phyloP scores from a whole-genome alignment of 2,329 filamentous ascomycete genomes.

The Neonectria sp. region DNA sequence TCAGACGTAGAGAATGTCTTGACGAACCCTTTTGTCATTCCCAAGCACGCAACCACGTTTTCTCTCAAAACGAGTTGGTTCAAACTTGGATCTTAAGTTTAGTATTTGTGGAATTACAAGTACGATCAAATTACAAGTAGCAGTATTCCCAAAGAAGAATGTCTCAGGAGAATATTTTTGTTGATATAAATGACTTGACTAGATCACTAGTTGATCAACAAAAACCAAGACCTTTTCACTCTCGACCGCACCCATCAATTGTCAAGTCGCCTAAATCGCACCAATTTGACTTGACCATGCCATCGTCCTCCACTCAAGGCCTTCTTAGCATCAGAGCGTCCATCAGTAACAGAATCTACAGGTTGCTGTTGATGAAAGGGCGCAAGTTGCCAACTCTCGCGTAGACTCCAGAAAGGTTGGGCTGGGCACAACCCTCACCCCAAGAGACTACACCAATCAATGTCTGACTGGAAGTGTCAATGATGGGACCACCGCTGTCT shows the following conservation, averaged over 20 bases:
- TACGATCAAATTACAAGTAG: not conserved
- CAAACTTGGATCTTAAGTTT: too few relatives aligned
- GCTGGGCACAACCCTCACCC: conserved; percentile 49
- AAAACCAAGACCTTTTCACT: not conserved
- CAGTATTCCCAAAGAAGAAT: not conserved
- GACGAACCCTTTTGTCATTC: too few relatives aligned
- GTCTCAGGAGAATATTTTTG: not conserved
- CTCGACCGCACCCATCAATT: not conserved
- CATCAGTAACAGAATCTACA: conserved; percentile 5
- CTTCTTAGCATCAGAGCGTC: not conserved
- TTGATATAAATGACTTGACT: not conserved
- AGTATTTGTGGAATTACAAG: too few relatives aligned
- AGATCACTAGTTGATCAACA: not conserved
- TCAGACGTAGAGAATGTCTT: too few relatives aligned
- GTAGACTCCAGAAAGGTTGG: conserved; percentile 49
- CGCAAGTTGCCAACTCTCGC: conserved; percentile 45
- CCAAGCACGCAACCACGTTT: too few relatives aligned
- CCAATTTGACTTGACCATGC: not conserved
- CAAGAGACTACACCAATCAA: conserved; percentile 51
- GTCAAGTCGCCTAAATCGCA: not conserved
- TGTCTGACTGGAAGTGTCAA: conserved; percentile 38
- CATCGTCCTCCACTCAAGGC: not conserved
- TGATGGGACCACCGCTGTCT: conserved; percentile 52
- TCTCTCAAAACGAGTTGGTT: too few relatives aligned
- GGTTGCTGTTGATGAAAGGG: conserved; percentile 46